Base-by-base conservation (phyloP, 1,284 basidiomycete species). In the Apiotrichum siamense region DNA sequence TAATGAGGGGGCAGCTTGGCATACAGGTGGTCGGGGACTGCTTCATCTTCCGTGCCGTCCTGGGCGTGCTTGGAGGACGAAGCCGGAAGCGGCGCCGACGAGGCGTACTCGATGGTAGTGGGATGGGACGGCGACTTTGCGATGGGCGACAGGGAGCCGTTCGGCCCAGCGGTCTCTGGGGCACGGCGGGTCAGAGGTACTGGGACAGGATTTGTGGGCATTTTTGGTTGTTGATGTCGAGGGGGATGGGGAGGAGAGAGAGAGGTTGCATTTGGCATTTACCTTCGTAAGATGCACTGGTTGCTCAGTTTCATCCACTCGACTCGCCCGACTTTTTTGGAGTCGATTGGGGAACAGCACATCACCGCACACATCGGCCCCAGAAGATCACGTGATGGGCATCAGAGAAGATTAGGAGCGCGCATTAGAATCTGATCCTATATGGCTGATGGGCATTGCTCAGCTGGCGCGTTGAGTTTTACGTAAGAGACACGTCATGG, bases 11-110 rank as follows among this genome's bases (percentile, higher is more conserved):
- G 72, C n/a, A 76, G 54, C 38, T 64, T 63, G 4, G 58, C 48
- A 55, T 76, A 76, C 31, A 76, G 64, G 56, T 76, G 73, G 1
- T 54, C 57, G 3, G 73, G 74, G n/a, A 74, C 50, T 25, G 55
- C 62, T 29, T 67, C 65, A 36, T 67, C 63, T 25, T 56, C 59
- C 7, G 61, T 52, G 24, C 66, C 65, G 31, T 67, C 64, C 44
- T 64, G 59, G 11, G 48, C 49, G 36, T 69, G 67, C 43, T 57
- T 57, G 7, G 62, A 59, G 0, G 63, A 61, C 15, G 60, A 60
- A 2, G 69, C 59, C 0, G 70, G 62, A 15, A 64, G 48, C 0
- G 73, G 73, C 0, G 73, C 73, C 11, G 72, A 67, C 3, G 72
- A 73, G 27, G 73, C 64, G 50, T 75, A 75, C 54, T 75, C 73